Evolutionary conservation across 2,329 filamentous ascomycete species (phyloP).

Genomic region (Alternaria gaisen): DNA sequence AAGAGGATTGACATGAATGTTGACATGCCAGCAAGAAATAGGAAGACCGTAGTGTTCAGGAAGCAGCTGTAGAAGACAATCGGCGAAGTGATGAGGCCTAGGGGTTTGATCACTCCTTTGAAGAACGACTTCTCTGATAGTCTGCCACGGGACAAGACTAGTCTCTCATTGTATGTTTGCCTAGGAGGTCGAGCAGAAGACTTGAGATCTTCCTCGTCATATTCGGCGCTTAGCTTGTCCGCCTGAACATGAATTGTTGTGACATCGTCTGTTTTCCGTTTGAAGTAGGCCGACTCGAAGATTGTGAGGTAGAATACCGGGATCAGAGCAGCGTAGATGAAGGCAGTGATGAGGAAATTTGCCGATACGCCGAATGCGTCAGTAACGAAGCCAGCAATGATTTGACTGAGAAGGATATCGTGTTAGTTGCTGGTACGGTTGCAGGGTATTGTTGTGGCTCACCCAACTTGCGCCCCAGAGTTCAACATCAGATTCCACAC

Average conservation of each 20-base stretch:
- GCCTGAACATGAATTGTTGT: constrained; percentile 5
- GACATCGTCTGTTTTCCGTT: constrained; percentile 9
- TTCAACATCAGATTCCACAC: constrained; percentile 24
- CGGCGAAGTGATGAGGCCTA: constrained; percentile 18
- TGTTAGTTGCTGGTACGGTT: constrained; percentile 1
- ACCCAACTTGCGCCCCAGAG: constrained; percentile 23
- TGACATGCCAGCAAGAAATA: constrained; percentile 18
- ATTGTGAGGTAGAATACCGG: constrained; percentile 20
- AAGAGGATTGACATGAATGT: constrained; percentile 24
- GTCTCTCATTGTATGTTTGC: constrained; percentile 10
- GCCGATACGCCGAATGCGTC: constrained; percentile 18
- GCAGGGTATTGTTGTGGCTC: not conserved
- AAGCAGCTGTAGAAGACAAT: constrained; percentile 25
- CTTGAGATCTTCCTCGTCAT: constrained; percentile 18
- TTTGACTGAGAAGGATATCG: not conserved
- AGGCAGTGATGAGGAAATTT: constrained; percentile 20
- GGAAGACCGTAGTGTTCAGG: constrained; percentile 18
- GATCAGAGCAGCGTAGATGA: constrained; percentile 16
- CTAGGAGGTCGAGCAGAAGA: constrained; percentile 1
- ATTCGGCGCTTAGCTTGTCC: constrained; percentile 17
- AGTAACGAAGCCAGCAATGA: constrained; percentile 20
- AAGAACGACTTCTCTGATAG: constrained; percentile 21
- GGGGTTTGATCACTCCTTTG: constrained; percentile 21
- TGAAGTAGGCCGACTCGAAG: constrained; percentile 23
- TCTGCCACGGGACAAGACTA: constrained; percentile 15